A percentile compares a stretch with the other conserved stretches of the same genome.
These are phyloP conservation scores for Mortierella sp. DNA, from an alignment of 371 early-diverging fungal genomes.

Conservation along the genomic window DNA sequence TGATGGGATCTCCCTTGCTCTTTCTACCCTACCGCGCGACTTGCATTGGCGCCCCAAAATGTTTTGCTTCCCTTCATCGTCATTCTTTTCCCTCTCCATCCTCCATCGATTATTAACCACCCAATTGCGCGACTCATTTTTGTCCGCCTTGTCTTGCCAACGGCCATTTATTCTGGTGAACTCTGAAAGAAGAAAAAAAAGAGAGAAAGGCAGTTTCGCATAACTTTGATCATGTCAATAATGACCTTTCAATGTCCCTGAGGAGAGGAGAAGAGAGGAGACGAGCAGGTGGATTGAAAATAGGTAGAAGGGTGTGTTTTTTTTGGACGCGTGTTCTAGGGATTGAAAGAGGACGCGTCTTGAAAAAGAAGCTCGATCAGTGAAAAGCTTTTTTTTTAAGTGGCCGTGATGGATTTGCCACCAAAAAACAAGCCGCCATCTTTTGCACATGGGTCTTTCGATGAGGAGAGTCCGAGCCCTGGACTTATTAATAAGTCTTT, in stretches of 20 bases:
- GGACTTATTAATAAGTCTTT: too few relatives aligned
- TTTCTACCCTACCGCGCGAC: background rate
- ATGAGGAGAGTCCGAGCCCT: too few relatives aligned
- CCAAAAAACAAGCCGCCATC: too few relatives aligned
- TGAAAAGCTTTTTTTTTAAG: too few relatives aligned
- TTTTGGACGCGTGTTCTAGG: background rate
- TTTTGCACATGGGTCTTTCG: too few relatives aligned
- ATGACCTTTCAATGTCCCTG: background rate
- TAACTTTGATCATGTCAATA: background rate
- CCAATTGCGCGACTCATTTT: background rate
- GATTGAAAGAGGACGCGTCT: background rate
- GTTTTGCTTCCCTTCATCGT: background rate
- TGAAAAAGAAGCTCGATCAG: background rate
- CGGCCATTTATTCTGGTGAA: background rate
- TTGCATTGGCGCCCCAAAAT: conserved; percentile 6
- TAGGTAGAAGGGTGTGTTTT: background rate
- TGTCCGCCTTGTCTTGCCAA: background rate
- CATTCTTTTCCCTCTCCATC: background rate
- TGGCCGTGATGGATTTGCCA: too few relatives aligned
- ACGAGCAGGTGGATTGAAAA: background rate
- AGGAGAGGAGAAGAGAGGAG: background rate
- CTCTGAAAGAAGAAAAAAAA: background rate
- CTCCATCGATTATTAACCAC: background rate
- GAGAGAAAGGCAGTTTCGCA: background rate
- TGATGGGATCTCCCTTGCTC: background rate